Conservation (phyloP, 129 eudicot species). For the Chrysanthemum lavandulifolium region DNA sequence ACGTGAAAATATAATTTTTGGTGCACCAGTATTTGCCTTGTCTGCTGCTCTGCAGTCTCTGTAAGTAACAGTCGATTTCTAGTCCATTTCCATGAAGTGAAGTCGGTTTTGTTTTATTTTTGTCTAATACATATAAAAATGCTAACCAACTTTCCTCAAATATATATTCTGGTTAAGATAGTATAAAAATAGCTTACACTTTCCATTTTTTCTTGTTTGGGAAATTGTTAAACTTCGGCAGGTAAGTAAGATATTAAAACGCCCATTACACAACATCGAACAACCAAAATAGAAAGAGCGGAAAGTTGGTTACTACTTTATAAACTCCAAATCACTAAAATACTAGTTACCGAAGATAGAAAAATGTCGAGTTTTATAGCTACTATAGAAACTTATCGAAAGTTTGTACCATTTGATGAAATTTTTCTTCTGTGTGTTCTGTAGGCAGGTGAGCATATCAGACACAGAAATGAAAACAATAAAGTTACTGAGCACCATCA, state of each 20-base stretch:
- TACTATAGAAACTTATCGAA: not conserved
- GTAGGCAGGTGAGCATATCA: conserved; percentile 68
- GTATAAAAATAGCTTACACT: not conserved
- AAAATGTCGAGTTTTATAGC: not conserved
- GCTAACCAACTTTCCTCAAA: not conserved
- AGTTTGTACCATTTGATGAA: conserved; percentile 9
- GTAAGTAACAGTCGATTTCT: conserved; percentile 47
- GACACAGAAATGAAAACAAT: conserved; percentile 66
- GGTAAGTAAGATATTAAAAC: not conserved
- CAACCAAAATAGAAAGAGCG: not conserved
- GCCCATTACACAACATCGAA: not conserved
- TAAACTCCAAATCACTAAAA: not conserved
- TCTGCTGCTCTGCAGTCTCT: conserved; percentile 69
- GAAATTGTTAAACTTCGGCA: not conserved
- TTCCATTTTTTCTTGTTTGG: not conserved
- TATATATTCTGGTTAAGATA: not conserved
- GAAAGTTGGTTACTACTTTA: not conserved
- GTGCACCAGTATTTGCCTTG: conserved; percentile 68
- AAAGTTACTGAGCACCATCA: conserved; percentile 46
- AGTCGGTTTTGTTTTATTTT: not conserved
- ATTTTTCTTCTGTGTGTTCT: not conserved
- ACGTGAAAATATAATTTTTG: conserved; percentile 40
- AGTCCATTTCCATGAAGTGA: not conserved
- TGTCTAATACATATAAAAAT: not conserved
- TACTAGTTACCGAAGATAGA: not conserved